These are phyloP conservation scores for Alternaria sp. DNA, from an alignment of 2,329 filamentous ascomycete genomes.

Conservation along the genomic window DNA sequence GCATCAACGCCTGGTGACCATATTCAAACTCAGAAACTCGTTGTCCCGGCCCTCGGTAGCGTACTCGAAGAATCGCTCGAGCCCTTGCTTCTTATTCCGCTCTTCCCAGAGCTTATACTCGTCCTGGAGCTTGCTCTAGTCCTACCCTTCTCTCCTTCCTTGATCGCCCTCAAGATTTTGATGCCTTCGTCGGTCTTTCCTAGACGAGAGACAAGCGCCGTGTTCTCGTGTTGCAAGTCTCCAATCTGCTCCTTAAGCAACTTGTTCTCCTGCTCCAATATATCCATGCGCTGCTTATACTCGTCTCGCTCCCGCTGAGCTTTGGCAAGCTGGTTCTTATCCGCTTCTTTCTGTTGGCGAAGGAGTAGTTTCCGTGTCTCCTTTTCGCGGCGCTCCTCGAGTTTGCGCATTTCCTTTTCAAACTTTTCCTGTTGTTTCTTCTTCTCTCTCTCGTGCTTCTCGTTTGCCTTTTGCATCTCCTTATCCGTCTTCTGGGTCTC, in stretches of 20 bases:
- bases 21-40: slow-evolving; percentile 2
- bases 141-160: slow-evolving; percentile 35
- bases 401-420: slow-evolving; percentile 63
- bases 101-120: slow-evolving; percentile 34
- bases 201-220: slow-evolving; percentile 57
- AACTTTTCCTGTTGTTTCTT: slow-evolving; percentile 55
- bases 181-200: slow-evolving; percentile 51
- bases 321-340: slow-evolving; percentile 58
- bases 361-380: slow-evolving; percentile 72
- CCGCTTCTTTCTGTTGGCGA: slow-evolving; percentile 68
- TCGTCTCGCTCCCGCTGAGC: slow-evolving; percentile 61
- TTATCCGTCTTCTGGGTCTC: slow-evolving; percentile 53
- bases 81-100: slow-evolving; percentile 24
- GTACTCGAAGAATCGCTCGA: slow-evolving; percentile 16
- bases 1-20: neutral
- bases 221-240: slow-evolving; percentile 67
- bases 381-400: slow-evolving; percentile 71
- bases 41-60: slow-evolving; percentile 24
- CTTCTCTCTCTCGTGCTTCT: slow-evolving; percentile 69
- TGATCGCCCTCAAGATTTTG: slow-evolving; percentile 44
- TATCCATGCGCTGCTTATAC: slow-evolving; percentile 55
- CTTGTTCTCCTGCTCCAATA: slow-evolving; percentile 60
- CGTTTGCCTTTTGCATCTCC: slow-evolving; percentile 67
- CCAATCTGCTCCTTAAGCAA: slow-evolving; percentile 62
- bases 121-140: slow-evolving; percentile 38